These are phyloP conservation scores for Rhynchospora tenuis DNA, from an alignment of 176 grass and related monocot genomes.

Conservation along the genomic window DNA sequence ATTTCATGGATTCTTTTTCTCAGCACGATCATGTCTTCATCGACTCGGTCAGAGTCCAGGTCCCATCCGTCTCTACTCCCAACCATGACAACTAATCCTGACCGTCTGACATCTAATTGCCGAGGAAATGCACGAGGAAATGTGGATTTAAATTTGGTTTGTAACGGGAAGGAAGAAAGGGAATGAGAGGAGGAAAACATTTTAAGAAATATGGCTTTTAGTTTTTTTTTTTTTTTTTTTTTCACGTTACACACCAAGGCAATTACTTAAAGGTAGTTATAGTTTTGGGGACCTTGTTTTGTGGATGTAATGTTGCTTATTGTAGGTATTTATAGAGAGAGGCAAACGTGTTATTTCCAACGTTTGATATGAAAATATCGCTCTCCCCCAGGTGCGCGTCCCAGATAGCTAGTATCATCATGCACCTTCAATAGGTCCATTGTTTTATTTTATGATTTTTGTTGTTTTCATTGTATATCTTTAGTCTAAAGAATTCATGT, in stretches of 20 bases:
- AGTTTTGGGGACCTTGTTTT: not conserved
- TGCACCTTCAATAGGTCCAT: not conserved
- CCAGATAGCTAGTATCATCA: not conserved
- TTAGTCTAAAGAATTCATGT: not conserved
- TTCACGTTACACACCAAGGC: not conserved
- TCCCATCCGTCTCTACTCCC: constrained; percentile 5
- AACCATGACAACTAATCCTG: not conserved
- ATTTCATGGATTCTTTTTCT: constrained; percentile 36
- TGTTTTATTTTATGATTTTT: not conserved
- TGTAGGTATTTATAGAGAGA: constrained; percentile 6
- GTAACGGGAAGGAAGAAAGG: not conserved
- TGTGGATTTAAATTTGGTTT: not conserved
- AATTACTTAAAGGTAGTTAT: not conserved
- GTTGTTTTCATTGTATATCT: not conserved
- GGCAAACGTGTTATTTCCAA: constrained; percentile 14
- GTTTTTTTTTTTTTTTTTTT: not conserved
- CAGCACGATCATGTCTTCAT: constrained; percentile 41
- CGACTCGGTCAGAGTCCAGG: not conserved
- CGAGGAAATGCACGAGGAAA: not conserved
- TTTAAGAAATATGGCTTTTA: not conserved
- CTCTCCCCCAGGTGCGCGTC: constrained; percentile 7
- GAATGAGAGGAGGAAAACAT: constrained; percentile 14
- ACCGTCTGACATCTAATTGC: not conserved
- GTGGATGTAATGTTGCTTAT: not conserved
- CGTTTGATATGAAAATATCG: not conserved